Conservation (phyloP, 768 basidiomycete genomes). For the Russula emetica region DNA sequence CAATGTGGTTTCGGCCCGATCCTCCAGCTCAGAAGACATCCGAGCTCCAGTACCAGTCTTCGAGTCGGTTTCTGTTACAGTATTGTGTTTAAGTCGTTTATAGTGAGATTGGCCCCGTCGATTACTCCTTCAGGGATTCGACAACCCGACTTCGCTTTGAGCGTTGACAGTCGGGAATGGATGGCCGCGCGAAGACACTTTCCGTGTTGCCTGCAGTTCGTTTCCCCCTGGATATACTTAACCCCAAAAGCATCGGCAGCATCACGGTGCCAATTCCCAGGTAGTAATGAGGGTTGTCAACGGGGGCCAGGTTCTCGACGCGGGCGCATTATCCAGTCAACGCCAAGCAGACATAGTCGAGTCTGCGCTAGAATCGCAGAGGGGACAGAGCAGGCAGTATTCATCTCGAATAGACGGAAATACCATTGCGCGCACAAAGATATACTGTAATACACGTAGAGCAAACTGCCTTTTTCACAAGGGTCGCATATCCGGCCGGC, state of each 20-base stretch:
- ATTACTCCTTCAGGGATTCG: background rate
- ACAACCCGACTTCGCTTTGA: background rate
- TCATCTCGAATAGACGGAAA: background rate
- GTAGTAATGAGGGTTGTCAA: background rate
- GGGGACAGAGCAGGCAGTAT: too few relatives aligned
- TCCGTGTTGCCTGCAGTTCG: background rate
- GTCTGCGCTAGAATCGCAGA: background rate
- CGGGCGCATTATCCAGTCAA: background rate
- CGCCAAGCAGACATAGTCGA: background rate
- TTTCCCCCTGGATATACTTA: background rate
- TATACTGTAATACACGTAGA: background rate
- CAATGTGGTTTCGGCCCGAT: background rate
- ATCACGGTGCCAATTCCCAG: background rate
- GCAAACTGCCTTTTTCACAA: background rate
- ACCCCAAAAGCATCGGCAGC: background rate
- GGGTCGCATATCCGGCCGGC: too few relatives aligned
- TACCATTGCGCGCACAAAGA: background rate
- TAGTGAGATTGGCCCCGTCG: background rate
- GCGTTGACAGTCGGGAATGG: background rate
- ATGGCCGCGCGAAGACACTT: background rate
- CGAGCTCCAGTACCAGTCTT: background rate
- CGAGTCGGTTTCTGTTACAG: background rate
- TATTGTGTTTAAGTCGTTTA: background rate
- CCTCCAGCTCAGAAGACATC: background rate
- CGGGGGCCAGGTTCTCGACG: background rate